phyloP scores from a whole-genome alignment of 2,329 filamentous ascomycete genomes.

The Paramyrothecium roridum region DNA sequence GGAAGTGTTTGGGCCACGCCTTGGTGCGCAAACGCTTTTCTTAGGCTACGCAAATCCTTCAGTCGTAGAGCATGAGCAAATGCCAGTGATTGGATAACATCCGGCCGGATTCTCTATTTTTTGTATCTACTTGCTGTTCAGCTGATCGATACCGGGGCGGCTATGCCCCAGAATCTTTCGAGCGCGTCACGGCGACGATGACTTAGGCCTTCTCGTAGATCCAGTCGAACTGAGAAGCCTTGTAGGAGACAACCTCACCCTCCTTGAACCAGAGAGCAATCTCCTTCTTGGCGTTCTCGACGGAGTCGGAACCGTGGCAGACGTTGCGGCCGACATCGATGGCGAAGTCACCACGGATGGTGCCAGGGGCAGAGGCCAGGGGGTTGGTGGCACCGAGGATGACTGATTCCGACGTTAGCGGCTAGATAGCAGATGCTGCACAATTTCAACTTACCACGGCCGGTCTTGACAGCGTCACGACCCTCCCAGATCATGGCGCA shows the following conservation, averaged over 20 bases:
- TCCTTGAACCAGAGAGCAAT: constrained; percentile 98
- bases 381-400: constrained; percentile 99
- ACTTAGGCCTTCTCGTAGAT: constrained; percentile 84
- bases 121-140: not conserved
- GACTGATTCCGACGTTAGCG: constrained; percentile 40
- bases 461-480: constrained; percentile 97
- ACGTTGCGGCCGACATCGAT: constrained; percentile 89
- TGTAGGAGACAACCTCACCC: constrained; percentile 81
- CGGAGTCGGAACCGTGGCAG: constrained; percentile 98
- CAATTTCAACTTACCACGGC: constrained; percentile 64
- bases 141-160: not conserved
- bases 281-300: constrained; percentile 99
- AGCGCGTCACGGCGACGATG: constrained; percentile 3
- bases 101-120: not conserved
- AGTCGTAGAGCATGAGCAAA: constrained; percentile 19
- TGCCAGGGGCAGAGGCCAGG: constrained; percentile 87
- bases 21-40: constrained; percentile 75
- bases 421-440: not conserved
- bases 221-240: constrained; percentile 84
- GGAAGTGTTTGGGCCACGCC: constrained; percentile 86
- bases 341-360: constrained; percentile 93
- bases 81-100: not conserved
- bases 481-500: constrained; percentile 99
- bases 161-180: not conserved
- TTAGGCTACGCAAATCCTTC: constrained; percentile 34